Conservation (phyloP, 1,139 yeast species). For the Hyphopichia burtonii region DNA sequence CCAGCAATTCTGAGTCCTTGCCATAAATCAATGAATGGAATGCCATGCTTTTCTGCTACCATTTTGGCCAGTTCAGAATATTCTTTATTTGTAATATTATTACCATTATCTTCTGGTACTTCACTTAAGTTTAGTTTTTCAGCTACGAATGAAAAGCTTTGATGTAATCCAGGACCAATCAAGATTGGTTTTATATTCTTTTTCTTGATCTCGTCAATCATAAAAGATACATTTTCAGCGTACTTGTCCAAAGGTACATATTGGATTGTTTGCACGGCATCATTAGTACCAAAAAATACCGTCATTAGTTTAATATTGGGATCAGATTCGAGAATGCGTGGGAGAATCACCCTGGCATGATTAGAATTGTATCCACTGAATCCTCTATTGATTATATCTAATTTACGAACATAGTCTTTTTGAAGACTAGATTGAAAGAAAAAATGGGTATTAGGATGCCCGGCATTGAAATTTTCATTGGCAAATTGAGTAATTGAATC, state of each 20-base stretch:
- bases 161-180: constrained; percentile 63
- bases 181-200: constrained; percentile 50
- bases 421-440: constrained; percentile 53
- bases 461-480: constrained; percentile 13
- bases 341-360: constrained; percentile 48
- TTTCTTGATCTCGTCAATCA: constrained; percentile 38
- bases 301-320: constrained; percentile 43
- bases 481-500: constrained; percentile 67
- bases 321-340: constrained; percentile 46
- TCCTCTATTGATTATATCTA: constrained; percentile 62
- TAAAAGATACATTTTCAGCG: constrained; percentile 39
- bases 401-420: constrained; percentile 45
- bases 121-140: not conserved
- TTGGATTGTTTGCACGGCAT: constrained; percentile 55
- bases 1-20: constrained; percentile 34
- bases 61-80: constrained; percentile 52
- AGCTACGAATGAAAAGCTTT: constrained; percentile 7
- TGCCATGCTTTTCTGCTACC: constrained; percentile 42
- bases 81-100: constrained; percentile 26
- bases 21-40: constrained; percentile 59
- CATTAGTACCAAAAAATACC: constrained; percentile 78
- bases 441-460: constrained; percentile 34
- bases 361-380: constrained; percentile 61
- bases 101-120: constrained; percentile 6
- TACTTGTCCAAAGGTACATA: constrained; percentile 52